Evolutionary conservation across 192 early-diverging fungal species (phyloP).

Genomic region (Mortierella antarctica): DNA sequence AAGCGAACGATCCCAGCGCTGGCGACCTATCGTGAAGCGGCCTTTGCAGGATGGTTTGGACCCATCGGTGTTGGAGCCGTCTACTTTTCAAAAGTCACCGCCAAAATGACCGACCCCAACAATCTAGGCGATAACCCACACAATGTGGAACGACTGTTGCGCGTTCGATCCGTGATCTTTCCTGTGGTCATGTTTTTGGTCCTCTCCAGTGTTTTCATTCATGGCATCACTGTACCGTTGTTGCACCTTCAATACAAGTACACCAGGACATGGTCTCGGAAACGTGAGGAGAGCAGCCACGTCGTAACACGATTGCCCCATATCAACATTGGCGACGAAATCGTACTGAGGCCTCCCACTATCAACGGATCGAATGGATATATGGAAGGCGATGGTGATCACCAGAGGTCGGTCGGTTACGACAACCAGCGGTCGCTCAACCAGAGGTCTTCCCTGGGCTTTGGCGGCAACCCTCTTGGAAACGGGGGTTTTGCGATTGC

Average conservation of each 20-base stretch:
- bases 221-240: conserved; percentile 82
- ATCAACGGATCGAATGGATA: conserved; percentile 9
- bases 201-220: conserved; percentile 81
- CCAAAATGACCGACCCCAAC: conserved; percentile 24
- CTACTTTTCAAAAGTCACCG: conserved; percentile 55
- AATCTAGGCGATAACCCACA: conserved; percentile 35
- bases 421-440: conserved; percentile 20
- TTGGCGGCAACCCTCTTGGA: neutral
- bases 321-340: conserved; percentile 52
- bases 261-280: conserved; percentile 47
- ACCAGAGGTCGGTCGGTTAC: conserved; percentile 5
- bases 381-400: neutral
- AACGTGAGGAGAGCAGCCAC: conserved; percentile 45
- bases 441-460: conserved; percentile 10
- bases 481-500: conserved; percentile 9
- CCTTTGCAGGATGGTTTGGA: conserved; percentile 92
- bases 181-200: conserved; percentile 80
- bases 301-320: conserved; percentile 36
- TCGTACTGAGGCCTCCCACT: conserved; percentile 35
- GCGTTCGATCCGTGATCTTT: conserved; percentile 42
- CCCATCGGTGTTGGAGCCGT: conserved; percentile 75
- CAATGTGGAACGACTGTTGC: conserved; percentile 20
- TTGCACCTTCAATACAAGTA: conserved; percentile 52
- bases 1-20: conserved; percentile 74
- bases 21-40: conserved; percentile 73